Evolutionary conservation across 2,329 filamentous ascomycete genomes (phyloP).

Genomic region (Endoconidiophora laricicola): DNA sequence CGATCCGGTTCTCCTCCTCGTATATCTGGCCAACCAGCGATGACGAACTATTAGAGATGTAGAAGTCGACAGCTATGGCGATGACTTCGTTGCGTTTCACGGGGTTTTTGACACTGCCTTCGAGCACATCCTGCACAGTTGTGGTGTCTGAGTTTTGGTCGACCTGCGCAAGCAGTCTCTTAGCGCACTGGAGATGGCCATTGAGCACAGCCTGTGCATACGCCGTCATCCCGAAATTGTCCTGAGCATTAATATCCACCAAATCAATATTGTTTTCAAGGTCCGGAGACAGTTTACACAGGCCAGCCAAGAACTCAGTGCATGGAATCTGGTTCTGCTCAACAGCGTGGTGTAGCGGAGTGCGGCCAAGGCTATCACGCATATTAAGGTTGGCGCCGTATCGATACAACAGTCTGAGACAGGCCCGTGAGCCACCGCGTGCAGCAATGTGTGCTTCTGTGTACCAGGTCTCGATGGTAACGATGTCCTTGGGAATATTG

Average conservation of each 20-base stretch:
- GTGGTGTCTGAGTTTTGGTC: no score
- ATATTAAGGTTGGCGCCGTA: slow-evolving; percentile 18
- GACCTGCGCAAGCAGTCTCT: no score
- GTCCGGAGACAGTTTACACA: no score
- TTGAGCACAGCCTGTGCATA: not conserved
- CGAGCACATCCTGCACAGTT: no score
- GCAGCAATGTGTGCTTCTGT: slow-evolving; percentile 12
- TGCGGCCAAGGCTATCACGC: slow-evolving; percentile 18
- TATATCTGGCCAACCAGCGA: no score
- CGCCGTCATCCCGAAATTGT: not conserved
- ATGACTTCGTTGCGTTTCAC: no score
- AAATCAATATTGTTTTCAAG: no score
- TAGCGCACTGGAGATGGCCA: not conserved
- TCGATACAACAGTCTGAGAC: slow-evolving; percentile 18
- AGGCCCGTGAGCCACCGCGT: slow-evolving; percentile 7
- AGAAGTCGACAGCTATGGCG: no score
- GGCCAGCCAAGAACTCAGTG: not conserved
- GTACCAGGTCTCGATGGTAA: slow-evolving; percentile 2
- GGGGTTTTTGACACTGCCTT: no score
- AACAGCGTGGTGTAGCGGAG: slow-evolving; percentile 17
- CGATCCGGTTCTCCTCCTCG: no score
- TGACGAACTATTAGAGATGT: no score
- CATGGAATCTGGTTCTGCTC: not conserved
- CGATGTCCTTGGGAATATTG: slow-evolving; percentile 4
- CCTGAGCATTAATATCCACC: not conserved